A percentile compares a stretch with the other conserved stretches of the same genome.
phyloP scores from a whole-genome alignment of 2,329 filamentous ascomycete genomes.

The Calcarisporium arbuscula region DNA sequence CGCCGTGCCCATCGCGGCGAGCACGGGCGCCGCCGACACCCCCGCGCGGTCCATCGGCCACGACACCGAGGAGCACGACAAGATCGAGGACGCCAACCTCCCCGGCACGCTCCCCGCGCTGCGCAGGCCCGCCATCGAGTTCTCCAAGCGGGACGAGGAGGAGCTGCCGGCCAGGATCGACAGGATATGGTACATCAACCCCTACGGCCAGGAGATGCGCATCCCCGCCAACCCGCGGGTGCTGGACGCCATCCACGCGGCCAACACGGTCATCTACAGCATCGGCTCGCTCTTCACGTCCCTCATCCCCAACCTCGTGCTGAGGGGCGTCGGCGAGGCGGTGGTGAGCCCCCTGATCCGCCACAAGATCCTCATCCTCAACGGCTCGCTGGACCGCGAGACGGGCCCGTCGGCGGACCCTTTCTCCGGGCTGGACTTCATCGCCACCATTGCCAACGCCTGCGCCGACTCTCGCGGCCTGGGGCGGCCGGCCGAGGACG shows the following conservation, averaged over 20 bases:
- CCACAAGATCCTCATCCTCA: conserved; percentile 78
- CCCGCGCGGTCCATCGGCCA: conserved; percentile 29
- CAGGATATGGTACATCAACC: conserved; percentile 94
- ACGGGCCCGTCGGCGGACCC: conserved; percentile 63
- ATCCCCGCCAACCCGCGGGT: conserved; percentile 79
- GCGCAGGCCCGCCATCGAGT: conserved; percentile 72
- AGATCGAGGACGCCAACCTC: conserved; percentile 72
- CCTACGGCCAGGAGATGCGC: conserved; percentile 92
- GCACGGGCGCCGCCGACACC: conserved; percentile 18
- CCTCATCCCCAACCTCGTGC: conserved; percentile 73
- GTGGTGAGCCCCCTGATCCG: conserved; percentile 36
- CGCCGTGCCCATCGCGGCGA: conserved; percentile 21
- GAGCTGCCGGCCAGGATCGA: conserved; percentile 73
- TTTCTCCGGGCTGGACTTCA: conserved; percentile 73
- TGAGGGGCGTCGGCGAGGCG: conserved; percentile 64
- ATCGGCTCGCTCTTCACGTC: conserved; percentile 94
- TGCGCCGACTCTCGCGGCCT: conserved; percentile 60
- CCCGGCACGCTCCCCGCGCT: conserved; percentile 76
- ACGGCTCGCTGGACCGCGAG: conserved; percentile 79
- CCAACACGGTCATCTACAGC: conserved; percentile 74
- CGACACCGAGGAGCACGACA: conserved; percentile 51
- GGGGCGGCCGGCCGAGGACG: conserved; percentile 27
- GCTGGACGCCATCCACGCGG: conserved; percentile 56
- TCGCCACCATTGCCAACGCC: conserved; percentile 70
- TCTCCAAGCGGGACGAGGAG: conserved; percentile 69